Evolutionary conservation across 2,329 filamentous ascomycete species (phyloP), one percentile per base, ranked within the genome.

Genomic region (Periconia sp.): DNA sequence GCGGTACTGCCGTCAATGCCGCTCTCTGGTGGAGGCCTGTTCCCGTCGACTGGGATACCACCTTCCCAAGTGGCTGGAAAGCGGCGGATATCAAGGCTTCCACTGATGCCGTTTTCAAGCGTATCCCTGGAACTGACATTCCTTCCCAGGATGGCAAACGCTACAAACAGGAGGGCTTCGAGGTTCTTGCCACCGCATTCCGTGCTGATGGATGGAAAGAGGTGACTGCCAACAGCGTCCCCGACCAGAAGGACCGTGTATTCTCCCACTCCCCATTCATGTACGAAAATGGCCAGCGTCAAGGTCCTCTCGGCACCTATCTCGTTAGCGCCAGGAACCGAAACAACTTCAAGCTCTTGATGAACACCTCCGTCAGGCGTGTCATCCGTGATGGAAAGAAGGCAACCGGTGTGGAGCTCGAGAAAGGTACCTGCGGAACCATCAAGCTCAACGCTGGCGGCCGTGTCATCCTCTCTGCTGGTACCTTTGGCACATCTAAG

Each of bases 51-150:
- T 91, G 88, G 77, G 85, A 91, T 67, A 80, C 82, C 68, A 88
- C 88, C 69, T 92, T 89, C 76, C 89, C 89, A 1, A 59, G 75
- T 1, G 88, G 88, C 30, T 92, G 89, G 89, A 85, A 88, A 71
- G 79, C 84, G 17, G 68, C 74, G 6, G 86, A 91, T 60, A 81
- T 91, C 67, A 74, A 76, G 55, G 68, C 75, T 20, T 83, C 88
- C 1, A 83, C 85, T 6, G 73, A 81, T 27, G 81, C 84, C 41
- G 83, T 87, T 7, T 91, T 90, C 68, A 75, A 78, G 35, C 82
- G 87, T n/a, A 91, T 90, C 56, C 87, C 87, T 0, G 88, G 87
- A 31, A 90, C 86, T 0, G 83, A 82, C 44, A 76, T 77, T 43
- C 87, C 89, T 1, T 90, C 87, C 0, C 76, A 77, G 61, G 87